A percentile compares a stretch with the other conserved stretches of the same genome.
Conservation (phyloP, 768 basidiomycete genomes). For the Rhodosporidiobolus sp. region DNA sequence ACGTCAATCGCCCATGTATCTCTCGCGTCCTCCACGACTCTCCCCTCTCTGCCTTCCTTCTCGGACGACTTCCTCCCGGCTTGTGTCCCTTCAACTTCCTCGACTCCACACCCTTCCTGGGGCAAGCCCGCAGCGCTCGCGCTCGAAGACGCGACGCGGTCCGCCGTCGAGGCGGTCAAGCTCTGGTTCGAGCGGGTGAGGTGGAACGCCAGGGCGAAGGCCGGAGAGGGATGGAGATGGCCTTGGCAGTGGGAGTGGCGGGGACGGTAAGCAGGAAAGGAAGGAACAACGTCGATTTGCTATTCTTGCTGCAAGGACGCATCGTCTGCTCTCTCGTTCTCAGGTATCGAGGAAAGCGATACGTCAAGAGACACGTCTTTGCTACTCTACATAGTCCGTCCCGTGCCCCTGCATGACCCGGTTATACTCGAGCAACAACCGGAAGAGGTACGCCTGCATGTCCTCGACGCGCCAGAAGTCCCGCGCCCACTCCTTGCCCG, state of each 20-base stretch:
- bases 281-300: too few species aligned
- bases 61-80: too few species aligned
- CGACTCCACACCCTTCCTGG: neutral
- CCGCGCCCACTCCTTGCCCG: conserved; percentile 49
- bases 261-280: too few species aligned
- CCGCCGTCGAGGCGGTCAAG: neutral
- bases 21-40: neutral
- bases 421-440: conserved; percentile 20
- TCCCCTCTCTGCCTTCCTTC: neutral
- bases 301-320: too few species aligned
- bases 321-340: too few species aligned
- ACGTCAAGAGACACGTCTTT: too few species aligned
- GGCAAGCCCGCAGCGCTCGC: too few species aligned
- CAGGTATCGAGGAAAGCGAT: too few species aligned
- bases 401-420: conserved; percentile 5
- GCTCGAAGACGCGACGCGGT: neutral
- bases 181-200: conserved; percentile 3
- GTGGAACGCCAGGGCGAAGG: neutral
- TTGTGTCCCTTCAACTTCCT: neutral
- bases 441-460: conserved; percentile 39
- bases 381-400: too few species aligned
- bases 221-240: too few species aligned
- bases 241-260: too few species aligned
- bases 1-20: neutral
- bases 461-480: conserved; percentile 42